Evolutionary conservation across 1,284 basidiomycete genomes (phyloP).

Genomic region (Kalmanozyma brasiliensis): DNA sequence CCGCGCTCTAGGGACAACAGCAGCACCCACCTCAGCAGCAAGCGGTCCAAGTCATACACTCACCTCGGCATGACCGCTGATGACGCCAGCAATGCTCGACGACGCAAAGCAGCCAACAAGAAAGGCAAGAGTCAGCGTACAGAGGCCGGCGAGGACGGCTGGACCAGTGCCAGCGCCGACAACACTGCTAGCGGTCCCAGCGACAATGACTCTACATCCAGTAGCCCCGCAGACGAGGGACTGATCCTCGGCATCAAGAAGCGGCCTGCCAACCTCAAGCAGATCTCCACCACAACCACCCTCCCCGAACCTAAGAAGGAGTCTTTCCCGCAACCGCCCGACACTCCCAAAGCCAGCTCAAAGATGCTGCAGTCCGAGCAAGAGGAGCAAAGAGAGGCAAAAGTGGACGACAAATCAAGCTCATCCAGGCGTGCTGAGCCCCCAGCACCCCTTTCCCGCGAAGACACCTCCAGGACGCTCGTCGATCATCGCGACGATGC

Average conservation of each 20-base stretch:
- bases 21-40: constrained; percentile 47
- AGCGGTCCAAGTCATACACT: constrained; percentile 56
- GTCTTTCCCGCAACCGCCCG: constrained; percentile 28
- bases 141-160: constrained; percentile 51
- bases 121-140: constrained; percentile 23
- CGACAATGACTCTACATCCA: constrained; percentile 25
- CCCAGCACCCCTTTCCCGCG: constrained; percentile 12
- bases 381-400: constrained; percentile 4
- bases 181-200: constrained; percentile 42
- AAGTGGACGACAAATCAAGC: constrained; percentile 2
- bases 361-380: constrained; percentile 20
- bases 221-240: constrained; percentile 49
- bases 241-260: constrained; percentile 55
- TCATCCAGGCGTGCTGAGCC: constrained; percentile 2
- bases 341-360: constrained; percentile 39
- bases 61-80: constrained; percentile 43
- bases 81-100: constrained; percentile 19
- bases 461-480: constrained; percentile 39
- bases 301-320: constrained; percentile 33
- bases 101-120: constrained; percentile 27
- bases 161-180: constrained; percentile 51
- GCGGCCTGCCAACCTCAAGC: constrained; percentile 29
- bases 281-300: constrained; percentile 12
- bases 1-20: constrained; percentile 39
- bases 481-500: constrained; percentile 4